phyloP scores from a whole-genome alignment of 306 rosid genomes.

The Citrullus mucosospermus region DNA sequence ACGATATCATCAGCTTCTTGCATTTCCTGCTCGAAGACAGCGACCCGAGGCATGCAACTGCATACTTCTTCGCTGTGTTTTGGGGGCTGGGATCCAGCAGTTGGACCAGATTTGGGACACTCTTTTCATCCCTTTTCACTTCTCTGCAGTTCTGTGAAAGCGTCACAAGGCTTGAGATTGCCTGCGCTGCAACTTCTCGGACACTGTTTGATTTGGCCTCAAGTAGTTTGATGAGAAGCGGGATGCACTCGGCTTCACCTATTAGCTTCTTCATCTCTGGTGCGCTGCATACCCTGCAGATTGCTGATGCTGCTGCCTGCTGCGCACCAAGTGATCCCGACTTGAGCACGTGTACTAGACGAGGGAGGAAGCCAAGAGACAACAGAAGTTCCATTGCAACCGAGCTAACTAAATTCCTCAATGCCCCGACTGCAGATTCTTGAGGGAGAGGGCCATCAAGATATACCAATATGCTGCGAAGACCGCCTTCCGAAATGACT shows the following conservation, averaged over 20 bases:
- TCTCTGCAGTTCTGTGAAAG: slow-evolving; percentile 58
- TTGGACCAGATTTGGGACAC: slow-evolving; percentile 80
- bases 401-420: slow-evolving; percentile 57
- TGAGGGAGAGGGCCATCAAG: slow-evolving; percentile 77
- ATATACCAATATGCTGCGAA: slow-evolving; percentile 46
- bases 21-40: slow-evolving; percentile 65
- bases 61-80: slow-evolving; percentile 79
- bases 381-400: slow-evolving; percentile 50
- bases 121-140: slow-evolving; percentile 58
- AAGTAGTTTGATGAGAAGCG: slow-evolving; percentile 65
- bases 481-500: slow-evolving; percentile 70
- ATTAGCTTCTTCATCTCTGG: slow-evolving; percentile 61
- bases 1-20: slow-evolving; percentile 79
- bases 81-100: slow-evolving; percentile 85
- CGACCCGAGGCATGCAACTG: slow-evolving; percentile 55
- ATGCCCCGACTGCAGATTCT: slow-evolving; percentile 71
- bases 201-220: slow-evolving; percentile 61
- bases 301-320: slow-evolving; percentile 57
- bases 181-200: slow-evolving; percentile 68
- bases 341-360: slow-evolving; percentile 55
- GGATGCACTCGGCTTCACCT: slow-evolving; percentile 73
- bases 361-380: slow-evolving; percentile 50
- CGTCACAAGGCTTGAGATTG: slow-evolving; percentile 51
- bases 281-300: slow-evolving; percentile 48
- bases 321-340: slow-evolving; percentile 73